phyloP scores from a whole-genome alignment of 306 rosid genomes.

The Glycine latifolia region DNA sequence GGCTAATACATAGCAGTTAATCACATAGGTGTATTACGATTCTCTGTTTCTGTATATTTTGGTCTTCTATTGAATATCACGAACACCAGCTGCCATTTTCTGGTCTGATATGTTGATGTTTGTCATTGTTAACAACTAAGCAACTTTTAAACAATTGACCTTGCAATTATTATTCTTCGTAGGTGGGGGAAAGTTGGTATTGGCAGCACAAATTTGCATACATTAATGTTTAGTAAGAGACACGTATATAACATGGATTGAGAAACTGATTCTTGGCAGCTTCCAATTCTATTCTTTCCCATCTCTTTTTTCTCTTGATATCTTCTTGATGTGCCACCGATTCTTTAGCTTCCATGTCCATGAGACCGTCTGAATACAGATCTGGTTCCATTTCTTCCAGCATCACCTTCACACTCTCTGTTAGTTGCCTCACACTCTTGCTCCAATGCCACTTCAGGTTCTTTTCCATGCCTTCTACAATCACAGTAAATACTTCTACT shows the following conservation, averaged over 20 bases:
- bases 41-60: not conserved
- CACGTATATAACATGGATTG: slow-evolving; percentile 56
- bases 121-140: slow-evolving; percentile 5
- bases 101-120: slow-evolving; percentile 12
- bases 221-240: slow-evolving; percentile 48
- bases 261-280: slow-evolving; percentile 58
- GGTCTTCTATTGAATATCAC: not conserved
- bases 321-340: slow-evolving; percentile 55
- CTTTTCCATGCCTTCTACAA: slow-evolving; percentile 78
- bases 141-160: not conserved
- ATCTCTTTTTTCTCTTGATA: slow-evolving; percentile 59
- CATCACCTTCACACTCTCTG: slow-evolving; percentile 72
- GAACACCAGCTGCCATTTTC: not conserved
- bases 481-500: slow-evolving; percentile 72
- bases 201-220: slow-evolving; percentile 42
- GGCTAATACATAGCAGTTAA: not conserved
- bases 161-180: slow-evolving; percentile 26
- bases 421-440: slow-evolving; percentile 67
- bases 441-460: slow-evolving; percentile 83
- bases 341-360: slow-evolving; percentile 58
- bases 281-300: slow-evolving; percentile 70
- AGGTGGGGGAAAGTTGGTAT: slow-evolving; percentile 8
- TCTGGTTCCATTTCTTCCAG: slow-evolving; percentile 78
- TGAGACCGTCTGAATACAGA: slow-evolving; percentile 63
- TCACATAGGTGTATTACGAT: not conserved